Base-by-base conservation (phyloP, 1,284 basidiomycete species). In the Pseudozyma thailandica region DNA sequence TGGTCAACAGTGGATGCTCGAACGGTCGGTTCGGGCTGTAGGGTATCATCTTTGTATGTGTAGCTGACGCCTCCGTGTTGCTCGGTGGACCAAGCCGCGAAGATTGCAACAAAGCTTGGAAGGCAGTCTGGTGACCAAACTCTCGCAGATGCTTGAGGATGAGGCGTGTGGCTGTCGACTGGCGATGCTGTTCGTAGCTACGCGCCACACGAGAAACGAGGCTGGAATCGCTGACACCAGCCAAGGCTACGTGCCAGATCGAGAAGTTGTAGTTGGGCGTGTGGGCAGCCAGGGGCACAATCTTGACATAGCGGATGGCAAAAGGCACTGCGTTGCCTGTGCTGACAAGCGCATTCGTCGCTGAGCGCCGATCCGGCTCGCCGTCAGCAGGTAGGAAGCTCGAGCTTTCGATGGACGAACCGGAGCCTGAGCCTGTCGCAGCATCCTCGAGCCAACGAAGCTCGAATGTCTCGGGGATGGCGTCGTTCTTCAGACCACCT, bases 61-160 rank as follows among this genome's bases (percentile, higher is more conserved):
- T 21, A 15, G 39, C 2, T 1, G 50, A 9, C 8, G 52, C 26
- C 3, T 55, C 56, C 7, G 48, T 42, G 1, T 25, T 43, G 6
- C 20, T 26, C 2, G 44, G 51, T 26, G 50, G 57, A 4, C 41
- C 65, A n/a, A 78, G 66, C 21, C 63, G 60, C 0, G 69, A 70
- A 16, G 72, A 72, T 18, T 72, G 52, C 23, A 77, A 62, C 18
- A 79, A 53, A 0, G 72, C 71, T 39, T 65, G 53, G 77, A 88
- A 91, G 1, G 91, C 88, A 0, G 88, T 86, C 37, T 91, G 84
- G 50, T 92, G 87, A 16, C 90, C 88, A 30, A 90, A 87, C 80
- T 90, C 88, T 43, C 92, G 88, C 33, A 93, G 87, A 75, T 92
- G 89, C 74, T 92, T 92, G 54, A 92, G 86, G 33, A 83, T 77